Conservation (phyloP, 345 rosid species). For the Fremontodendron californicum region DNA sequence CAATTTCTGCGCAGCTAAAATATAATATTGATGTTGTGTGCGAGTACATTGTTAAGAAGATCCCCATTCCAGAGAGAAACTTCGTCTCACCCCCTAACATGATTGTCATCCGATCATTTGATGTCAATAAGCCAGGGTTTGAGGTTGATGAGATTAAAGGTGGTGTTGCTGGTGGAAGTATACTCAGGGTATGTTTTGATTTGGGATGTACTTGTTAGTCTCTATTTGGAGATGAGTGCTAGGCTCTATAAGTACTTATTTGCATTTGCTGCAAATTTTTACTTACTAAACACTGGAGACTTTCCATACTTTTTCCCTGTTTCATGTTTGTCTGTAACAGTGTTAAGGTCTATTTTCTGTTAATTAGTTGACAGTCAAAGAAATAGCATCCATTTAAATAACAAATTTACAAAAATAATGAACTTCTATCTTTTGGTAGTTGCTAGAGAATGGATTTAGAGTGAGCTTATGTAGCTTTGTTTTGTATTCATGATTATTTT, state of each 20-base stretch:
- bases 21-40: conserved; percentile 94
- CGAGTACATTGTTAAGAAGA: conserved; percentile 86
- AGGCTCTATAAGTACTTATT: no score
- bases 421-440: neutral
- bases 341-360: neutral
- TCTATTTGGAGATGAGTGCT: neutral
- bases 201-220: neutral
- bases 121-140: conserved; percentile 91
- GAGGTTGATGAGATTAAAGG: neutral
- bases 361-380: neutral
- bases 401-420: neutral
- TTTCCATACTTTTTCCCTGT: neutral
- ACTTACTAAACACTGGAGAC: neutral
- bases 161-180: conserved; percentile 66
- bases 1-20: conserved; percentile 91
- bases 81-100: conserved; percentile 84
- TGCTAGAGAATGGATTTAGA: neutral
- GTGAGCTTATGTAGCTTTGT: conserved; percentile 1
- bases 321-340: neutral
- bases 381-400: neutral
- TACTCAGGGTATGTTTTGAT: conserved; percentile 56
- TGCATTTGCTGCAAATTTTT: neutral
- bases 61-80: conserved; percentile 93
- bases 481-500: neutral
- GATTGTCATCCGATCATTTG: conserved; percentile 95